Evolutionary conservation across 1,284 basidiomycete genomes (phyloP), one percentile per base, ranked within the genome.

Genomic region (Sporisorium scitamineum): DNA sequence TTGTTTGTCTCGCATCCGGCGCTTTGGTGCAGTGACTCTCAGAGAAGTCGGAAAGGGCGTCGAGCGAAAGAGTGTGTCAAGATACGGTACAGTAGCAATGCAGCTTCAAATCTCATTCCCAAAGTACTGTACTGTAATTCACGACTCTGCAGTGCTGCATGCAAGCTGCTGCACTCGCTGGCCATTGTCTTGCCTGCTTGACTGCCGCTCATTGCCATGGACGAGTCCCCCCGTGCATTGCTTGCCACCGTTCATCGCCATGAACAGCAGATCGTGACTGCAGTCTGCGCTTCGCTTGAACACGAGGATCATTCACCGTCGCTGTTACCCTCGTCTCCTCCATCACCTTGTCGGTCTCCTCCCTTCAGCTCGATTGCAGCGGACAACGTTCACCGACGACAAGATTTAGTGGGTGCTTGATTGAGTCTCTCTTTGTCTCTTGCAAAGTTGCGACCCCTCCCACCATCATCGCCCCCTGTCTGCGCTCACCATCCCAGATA

Each of bases 301-400:
- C 48, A 31, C 48, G 48, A 50, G 48, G 48, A 50, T 50, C 48
- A 50, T 50, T 50, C 48, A 29, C 48, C 48, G 48, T 13, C 48
- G 29, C 31, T 20, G n/a, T 24, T 6, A 20, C n/a, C 29, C 18
- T 31, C 29, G 24, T 31, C 26, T 16, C n/a, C 18, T 42, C n/a
- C 39, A 42, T 20, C n/a, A 42, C 11, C 5, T 42, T 42, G n/a
- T 22, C 41, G 11, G 41, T 27, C 44, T 47, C 44, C 24, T 47
- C 44, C 29, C 27, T 29, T 31, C 26, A 20, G 18, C 8, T 50
- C 48, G 16, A 20, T 50, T 31, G 29, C 18, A 31, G 20, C 48
- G 27, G 29, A 31, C 29, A 6, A n/a, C 27, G 29, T 31, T 31
- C 48, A 20, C 31, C 18, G 27, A 20, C 18, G 27, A 20, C 29